phyloP scores from a whole-genome alignment of 345 rosid genomes.

The Eucalyptus coolabah region DNA sequence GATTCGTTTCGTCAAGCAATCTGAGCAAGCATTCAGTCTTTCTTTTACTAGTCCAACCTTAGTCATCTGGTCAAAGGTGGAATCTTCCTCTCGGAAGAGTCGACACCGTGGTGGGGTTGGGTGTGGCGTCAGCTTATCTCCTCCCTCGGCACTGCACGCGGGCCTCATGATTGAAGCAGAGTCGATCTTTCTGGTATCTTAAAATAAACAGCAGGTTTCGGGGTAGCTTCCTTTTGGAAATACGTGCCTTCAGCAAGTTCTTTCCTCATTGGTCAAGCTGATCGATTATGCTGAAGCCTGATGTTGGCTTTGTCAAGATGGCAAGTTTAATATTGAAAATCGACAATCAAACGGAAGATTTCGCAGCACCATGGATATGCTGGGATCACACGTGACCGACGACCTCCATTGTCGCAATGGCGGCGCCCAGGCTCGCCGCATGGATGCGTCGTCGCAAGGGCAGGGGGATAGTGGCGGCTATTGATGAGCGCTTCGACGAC shows the following conservation, averaged over 20 bases:
- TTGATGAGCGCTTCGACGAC: no score
- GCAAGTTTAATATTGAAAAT: no score
- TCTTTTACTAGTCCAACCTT: background rate
- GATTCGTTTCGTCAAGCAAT: no score
- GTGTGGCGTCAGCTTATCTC: background rate
- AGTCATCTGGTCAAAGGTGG: background rate
- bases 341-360: no score
- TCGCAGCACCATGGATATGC: no score
- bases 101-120: background rate
- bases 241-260: background rate
- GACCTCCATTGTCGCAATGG: no score
- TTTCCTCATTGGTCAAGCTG: background rate
- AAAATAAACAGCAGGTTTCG: background rate
- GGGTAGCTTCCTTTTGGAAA: background rate
- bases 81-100: background rate
- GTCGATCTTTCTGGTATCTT: background rate
- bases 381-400: background rate
- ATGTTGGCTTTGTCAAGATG: no score
- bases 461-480: no score
- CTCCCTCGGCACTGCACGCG: background rate
- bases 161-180: background rate
- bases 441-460: no score
- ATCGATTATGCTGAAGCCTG: background rate
- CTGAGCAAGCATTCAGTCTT: no score
- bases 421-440: no score